Evolutionary conservation across 495 filamentous ascomycete species (phyloP), one percentile per base, ranked within the genome.

Genomic region (Viridothelium virens): DNA sequence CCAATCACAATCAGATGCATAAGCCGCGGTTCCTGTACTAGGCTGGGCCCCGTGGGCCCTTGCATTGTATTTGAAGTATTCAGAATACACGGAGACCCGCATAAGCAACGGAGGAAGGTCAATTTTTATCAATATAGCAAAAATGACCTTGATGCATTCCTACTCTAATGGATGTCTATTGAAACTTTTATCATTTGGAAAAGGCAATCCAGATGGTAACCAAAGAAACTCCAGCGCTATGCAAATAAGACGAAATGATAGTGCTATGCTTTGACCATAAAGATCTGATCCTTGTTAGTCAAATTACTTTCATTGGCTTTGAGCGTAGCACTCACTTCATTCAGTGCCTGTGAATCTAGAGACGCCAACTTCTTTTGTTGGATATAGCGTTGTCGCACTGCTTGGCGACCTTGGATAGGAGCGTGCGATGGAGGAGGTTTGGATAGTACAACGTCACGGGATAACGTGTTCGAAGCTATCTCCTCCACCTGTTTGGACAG

Each of bases 301-400:
- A 7, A 53, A 25, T 25, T 25, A 25, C 25, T 25, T 25, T 25
- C 25, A 25, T 25, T 37, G 18, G 6, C 63, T n/a, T 31, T 56
- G 5, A 16, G 18, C 14, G 34, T 14, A 48, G 14, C 7, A 73
- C 77, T 75, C 76, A 90, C 89, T 84, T 93, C 88, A 68, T 91
- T 91, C 63, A 93, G 76, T 5, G 89, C 88, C 70, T 85, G 84
- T 44, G 81, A 79, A 74, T 93, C 87, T 76, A 88, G 79, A 53
- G 87, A 80, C 2, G 90, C 89, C 79, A 84, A 83, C 72, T 83
- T 86, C 78, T 95, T 95, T 70, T 91, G 88, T 47, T 84, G 86
- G 71, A 93, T 92, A 71, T 89, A 87, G 59, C 88, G 81, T 63
- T 85, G 80, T 69, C 91, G 80, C 63, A 89, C 83, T 53, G 84